Base-by-base conservation (phyloP, 139 green algal genomes). In the Auxenochlorella pyrenoidosa region DNA sequence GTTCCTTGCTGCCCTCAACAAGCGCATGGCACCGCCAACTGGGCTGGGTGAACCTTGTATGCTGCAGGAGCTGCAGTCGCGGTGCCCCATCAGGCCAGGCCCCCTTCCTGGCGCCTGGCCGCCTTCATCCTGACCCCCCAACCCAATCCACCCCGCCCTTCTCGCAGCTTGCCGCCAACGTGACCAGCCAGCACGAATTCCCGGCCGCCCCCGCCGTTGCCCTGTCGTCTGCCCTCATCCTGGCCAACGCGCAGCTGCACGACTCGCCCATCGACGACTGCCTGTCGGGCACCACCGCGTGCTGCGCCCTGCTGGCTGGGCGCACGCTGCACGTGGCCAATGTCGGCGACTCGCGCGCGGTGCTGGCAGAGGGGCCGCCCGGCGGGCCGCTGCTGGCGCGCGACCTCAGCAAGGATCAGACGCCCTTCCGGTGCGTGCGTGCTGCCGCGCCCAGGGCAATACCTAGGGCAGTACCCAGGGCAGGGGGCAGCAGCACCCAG, bases 301-400 rank as follows among this genome's bases (percentile, higher is more conserved):
- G 98, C 70, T 84, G 90, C 0, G 84, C 94, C 24, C 85, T 98
- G 15, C 38, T 99, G 40, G 26, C 77, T 92, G 30, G 94, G 91
- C 36, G 90, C 44, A 94, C 66, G 12, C 76, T 98, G 47, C 95
- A 95, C 72, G 92, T 98, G 0, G 95, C 94, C 22, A 99, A 99
- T 87, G 97, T 99, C 40, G 97, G 97, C 3, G 97, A 99, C 90
- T 98, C 94, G 22, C 91, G 97, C 22, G 95, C 95, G 32, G 95
- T 98, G 34, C 76, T 97, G 38, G 95, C 94, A 38, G n/a, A 63
- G 38, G 34, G 15, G 12, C 13, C 12, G 6, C 19, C 79, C 36
- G 38, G 92, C 88, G 22, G 82, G 91, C 59, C 18, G 47, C 88
- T 75, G 40, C 16, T 54, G 44, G 86, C 86, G 8, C 24, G 66